Percentiles rank a stretch among this genome's conserved stretches.
phyloP scores from a whole-genome alignment of 129 eudicot species.

The Pittosporum tobira region DNA sequence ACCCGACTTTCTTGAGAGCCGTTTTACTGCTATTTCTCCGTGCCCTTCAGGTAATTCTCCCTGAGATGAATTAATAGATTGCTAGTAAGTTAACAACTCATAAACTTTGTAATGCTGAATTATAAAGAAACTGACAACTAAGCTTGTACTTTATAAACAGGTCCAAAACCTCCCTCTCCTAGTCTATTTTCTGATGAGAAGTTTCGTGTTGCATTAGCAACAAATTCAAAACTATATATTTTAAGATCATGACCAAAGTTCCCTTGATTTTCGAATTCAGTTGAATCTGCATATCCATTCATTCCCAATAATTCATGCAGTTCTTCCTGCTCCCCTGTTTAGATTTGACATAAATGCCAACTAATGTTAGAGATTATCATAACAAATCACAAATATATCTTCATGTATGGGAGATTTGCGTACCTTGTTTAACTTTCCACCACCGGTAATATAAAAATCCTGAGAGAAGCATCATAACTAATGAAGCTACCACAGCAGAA shows the following conservation, averaged over 20 bases:
- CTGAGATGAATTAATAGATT: not conserved
- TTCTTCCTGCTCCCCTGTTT: not conserved
- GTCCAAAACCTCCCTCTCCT: conserved; percentile 36
- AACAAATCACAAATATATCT: not conserved
- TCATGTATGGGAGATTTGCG: not conserved
- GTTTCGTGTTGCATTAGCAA: conserved; percentile 18
- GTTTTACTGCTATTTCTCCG: conserved; percentile 23
- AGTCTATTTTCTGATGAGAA: conserved; percentile 21
- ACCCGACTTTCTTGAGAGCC: conserved; percentile 18
- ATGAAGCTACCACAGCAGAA: not conserved
- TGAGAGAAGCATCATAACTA: conserved; percentile 1
- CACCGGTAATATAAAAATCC: not conserved
- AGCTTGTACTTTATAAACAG: conserved; percentile 24
- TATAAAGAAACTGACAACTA: not conserved
- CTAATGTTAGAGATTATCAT: too few species aligned
- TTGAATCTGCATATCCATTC: not conserved
- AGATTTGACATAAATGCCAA: not conserved
- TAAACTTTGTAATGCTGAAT: not conserved
- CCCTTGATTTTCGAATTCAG: conserved; percentile 4
- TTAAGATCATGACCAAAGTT: conserved; percentile 13
- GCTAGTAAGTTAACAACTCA: too few species aligned
- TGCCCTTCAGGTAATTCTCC: conserved; percentile 19
- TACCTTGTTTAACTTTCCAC: not conserved
- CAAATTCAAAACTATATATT: conserved; percentile 11
- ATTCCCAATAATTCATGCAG: not conserved